phyloP scores from a whole-genome alignment of 2,329 filamentous ascomycete species.

The Aspergillus carbonarius region DNA sequence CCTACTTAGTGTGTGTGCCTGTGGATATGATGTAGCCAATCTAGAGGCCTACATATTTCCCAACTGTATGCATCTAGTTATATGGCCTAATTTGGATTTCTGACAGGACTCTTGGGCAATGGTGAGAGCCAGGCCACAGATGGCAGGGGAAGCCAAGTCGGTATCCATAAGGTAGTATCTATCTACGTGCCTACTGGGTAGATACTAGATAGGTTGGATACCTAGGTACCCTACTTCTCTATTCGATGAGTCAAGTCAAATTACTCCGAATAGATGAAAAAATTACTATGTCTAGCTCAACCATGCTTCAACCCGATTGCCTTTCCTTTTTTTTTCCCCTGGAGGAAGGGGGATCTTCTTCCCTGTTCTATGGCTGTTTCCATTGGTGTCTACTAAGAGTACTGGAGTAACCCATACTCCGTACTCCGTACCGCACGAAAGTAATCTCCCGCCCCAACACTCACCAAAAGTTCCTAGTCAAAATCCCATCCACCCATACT shows the following conservation, averaged over 20 bases:
- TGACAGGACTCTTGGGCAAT: neutral
- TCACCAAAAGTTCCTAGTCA: slow-evolving; percentile 15
- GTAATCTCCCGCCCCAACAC: slow-evolving; percentile 25
- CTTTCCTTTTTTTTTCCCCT: neutral
- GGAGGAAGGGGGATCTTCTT: neutral
- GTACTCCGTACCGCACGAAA: slow-evolving; percentile 8
- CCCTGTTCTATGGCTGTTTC: neutral
- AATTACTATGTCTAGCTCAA: too few relatives aligned
- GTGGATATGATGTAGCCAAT: neutral
- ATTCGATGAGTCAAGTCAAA: too few relatives aligned
- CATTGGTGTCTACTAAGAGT: neutral
- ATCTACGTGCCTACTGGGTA: too few relatives aligned
- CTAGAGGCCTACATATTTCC: neutral
- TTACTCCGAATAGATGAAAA: too few relatives aligned
- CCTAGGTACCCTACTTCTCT: too few relatives aligned
- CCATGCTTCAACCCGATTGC: too few relatives aligned
- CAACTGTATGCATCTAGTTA: neutral
- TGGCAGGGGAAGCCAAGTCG: neutral
- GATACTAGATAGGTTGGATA: too few relatives aligned
- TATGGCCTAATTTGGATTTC: too few relatives aligned
- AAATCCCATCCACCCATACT: slow-evolving; percentile 1
- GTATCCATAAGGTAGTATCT: too few relatives aligned
- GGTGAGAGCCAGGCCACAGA: neutral
- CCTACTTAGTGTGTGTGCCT: neutral
- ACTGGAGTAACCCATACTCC: neutral